Evolutionary conservation across 1,284 basidiomycete species (phyloP).

Genomic region (Spongiforma sp.): DNA sequence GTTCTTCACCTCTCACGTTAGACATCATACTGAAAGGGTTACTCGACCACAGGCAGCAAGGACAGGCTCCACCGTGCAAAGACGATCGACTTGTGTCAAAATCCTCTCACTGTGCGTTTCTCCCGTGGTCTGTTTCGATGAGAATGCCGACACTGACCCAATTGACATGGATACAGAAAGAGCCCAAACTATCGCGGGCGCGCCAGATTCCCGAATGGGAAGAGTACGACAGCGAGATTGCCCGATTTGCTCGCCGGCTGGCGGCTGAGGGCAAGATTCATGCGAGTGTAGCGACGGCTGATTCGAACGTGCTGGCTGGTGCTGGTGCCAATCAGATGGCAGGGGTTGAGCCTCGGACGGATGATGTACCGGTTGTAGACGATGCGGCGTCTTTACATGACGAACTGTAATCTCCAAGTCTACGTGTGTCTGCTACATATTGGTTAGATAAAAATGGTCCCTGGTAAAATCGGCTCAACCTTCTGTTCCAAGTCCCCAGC

Average conservation of each 20-base stretch:
- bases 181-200: constrained; percentile 93
- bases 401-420: too few relatives aligned
- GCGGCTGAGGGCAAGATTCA: constrained; percentile 70
- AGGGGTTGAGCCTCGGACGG: too few relatives aligned
- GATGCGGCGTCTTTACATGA: constrained; percentile 1
- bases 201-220: constrained; percentile 99
- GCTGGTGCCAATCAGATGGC: too few relatives aligned
- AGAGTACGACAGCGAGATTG: constrained; percentile 83
- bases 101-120: constrained; percentile 80
- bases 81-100: constrained; percentile 93
- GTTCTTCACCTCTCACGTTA: constrained; percentile 30
- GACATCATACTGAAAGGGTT: constrained; percentile 6
- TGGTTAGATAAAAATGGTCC: too few relatives aligned
- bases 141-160: too few relatives aligned
- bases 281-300: constrained; percentile 68
- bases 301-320: constrained; percentile 76
- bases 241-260: constrained; percentile 71
- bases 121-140: too few relatives aligned
- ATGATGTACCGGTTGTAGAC: too few relatives aligned
- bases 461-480: too few relatives aligned
- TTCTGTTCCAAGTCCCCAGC: too few relatives aligned
- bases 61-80: constrained; percentile 82
- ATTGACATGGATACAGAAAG: constrained; percentile 67
- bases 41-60: constrained; percentile 63
- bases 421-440: too few relatives aligned